Percentiles rank a stretch among this genome's conserved stretches.
phyloP scores from a whole-genome alignment of 495 filamentous ascomycete genomes.

The Penicillium pancosmium region DNA sequence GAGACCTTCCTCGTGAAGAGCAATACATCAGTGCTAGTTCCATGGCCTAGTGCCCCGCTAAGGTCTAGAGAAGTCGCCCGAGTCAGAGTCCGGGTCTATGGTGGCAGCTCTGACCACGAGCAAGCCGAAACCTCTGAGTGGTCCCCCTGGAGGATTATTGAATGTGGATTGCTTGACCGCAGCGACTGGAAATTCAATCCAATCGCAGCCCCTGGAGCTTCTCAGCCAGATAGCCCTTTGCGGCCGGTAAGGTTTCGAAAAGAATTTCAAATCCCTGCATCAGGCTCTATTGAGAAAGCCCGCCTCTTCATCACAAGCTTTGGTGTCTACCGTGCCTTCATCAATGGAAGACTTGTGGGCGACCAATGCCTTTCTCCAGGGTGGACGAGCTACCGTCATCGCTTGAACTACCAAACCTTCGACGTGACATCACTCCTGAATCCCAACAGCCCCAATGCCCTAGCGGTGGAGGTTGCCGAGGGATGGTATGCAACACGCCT shows the following conservation, averaged over 20 bases:
- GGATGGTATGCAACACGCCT: slow-evolving; percentile 55
- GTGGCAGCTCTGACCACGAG: background rate
- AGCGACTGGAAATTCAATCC: slow-evolving; percentile 14
- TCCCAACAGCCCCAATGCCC: slow-evolving; percentile 35
- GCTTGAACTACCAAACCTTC: slow-evolving; percentile 51
- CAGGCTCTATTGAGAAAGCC: slow-evolving; percentile 11
- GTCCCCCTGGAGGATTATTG: slow-evolving; percentile 10
- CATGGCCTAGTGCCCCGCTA: slow-evolving; percentile 13
- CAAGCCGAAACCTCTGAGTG: slow-evolving; percentile 13
- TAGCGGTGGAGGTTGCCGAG: slow-evolving; percentile 52
- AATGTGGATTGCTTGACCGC: slow-evolving; percentile 11
- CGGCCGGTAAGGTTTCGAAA: slow-evolving; percentile 10
- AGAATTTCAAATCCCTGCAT: slow-evolving; percentile 1
- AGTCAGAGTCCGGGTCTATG: slow-evolving; percentile 11
- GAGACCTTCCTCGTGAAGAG: background rate
- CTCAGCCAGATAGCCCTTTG: slow-evolving; percentile 6
- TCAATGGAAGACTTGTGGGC: slow-evolving; percentile 48
- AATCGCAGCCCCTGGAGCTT: slow-evolving; percentile 8
- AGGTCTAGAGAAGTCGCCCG: slow-evolving; percentile 4
- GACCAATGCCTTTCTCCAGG: slow-evolving; percentile 40
- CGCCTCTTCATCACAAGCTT: slow-evolving; percentile 48
- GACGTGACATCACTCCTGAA: slow-evolving; percentile 45
- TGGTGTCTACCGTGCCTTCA: slow-evolving; percentile 45
- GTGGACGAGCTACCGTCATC: slow-evolving; percentile 50
- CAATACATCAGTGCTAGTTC: slow-evolving; percentile 9